A percentile compares a stretch with the other conserved stretches of the same genome.
These are phyloP conservation scores for Irpex rosettiformis DNA, from an alignment of 1,284 basidiomycete genomes.

Conservation along the genomic window DNA sequence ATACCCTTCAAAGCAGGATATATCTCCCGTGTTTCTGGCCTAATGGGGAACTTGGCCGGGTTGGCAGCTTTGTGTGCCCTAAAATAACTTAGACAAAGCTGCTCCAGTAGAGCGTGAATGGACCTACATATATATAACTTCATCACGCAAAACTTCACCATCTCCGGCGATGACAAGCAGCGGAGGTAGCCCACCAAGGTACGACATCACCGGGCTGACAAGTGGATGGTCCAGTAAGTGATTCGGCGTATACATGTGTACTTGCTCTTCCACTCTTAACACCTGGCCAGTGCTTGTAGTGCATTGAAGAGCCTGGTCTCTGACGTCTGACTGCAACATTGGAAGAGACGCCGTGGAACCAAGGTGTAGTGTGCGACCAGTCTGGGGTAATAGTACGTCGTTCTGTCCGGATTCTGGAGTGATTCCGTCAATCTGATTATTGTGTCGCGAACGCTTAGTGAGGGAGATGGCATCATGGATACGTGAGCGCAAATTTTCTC, in stretches of 20 bases:
- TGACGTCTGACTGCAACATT: slow-evolving; percentile 20
- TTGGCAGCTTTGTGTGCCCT: slow-evolving; percentile 93
- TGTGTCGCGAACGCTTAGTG: neutral
- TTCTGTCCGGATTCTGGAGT: neutral
- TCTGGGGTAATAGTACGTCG: slow-evolving; percentile 12
- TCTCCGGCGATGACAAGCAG: slow-evolving; percentile 85
- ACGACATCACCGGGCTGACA: slow-evolving; percentile 79
- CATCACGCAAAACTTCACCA: slow-evolving; percentile 90
- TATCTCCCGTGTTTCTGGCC: slow-evolving; percentile 53
- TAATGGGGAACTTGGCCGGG: slow-evolving; percentile 72
- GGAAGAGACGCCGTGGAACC: slow-evolving; percentile 47
- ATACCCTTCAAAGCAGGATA: slow-evolving; percentile 69
- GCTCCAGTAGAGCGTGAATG: too few relatives aligned
- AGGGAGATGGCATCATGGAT: slow-evolving; percentile 54
- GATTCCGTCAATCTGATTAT: neutral
- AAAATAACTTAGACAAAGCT: too few relatives aligned
- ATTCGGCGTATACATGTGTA: slow-evolving; percentile 91
- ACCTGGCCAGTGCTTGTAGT: slow-evolving; percentile 44
- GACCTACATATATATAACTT: slow-evolving; percentile 83
- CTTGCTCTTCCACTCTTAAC: slow-evolving; percentile 62
- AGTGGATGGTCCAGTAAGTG: slow-evolving; percentile 82
- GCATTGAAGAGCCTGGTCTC: slow-evolving; percentile 42
- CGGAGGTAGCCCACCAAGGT: slow-evolving; percentile 90
- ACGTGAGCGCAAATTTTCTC: slow-evolving; percentile 55
- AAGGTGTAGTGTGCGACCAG: slow-evolving; percentile 27